A percentile compares a stretch with the other conserved stretches of the same genome.
phyloP scores from a whole-genome alignment of 2,329 filamentous ascomycete species.

The Cladorrhinum sp. region DNA sequence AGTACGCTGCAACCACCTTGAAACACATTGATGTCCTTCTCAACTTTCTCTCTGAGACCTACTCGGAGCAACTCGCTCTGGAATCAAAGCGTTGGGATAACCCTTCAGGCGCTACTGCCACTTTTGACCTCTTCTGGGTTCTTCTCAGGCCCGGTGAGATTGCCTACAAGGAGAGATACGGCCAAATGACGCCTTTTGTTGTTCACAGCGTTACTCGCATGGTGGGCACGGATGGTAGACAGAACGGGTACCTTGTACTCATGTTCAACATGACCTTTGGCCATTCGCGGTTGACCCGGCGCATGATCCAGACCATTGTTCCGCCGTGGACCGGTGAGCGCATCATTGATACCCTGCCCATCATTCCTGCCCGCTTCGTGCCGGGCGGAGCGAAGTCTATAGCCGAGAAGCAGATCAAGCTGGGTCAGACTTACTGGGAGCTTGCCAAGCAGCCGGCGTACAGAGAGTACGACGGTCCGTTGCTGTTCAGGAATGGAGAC shows the following conservation, averaged over 20 bases:
- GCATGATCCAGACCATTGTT: conserved; percentile 38
- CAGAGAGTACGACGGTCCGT: conserved; percentile 44
- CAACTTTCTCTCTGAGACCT: conserved; percentile 40
- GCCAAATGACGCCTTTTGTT: conserved; percentile 42
- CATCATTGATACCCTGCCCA: conserved; percentile 38
- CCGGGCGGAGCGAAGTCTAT: conserved; percentile 34
- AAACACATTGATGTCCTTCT: conserved; percentile 47
- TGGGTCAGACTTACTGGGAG: conserved; percentile 48
- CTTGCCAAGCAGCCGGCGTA: conserved; percentile 45
- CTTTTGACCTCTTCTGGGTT: conserved; percentile 46
- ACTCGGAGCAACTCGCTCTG: conserved; percentile 37
- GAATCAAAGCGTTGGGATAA: conserved; percentile 41
- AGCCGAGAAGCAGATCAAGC: conserved; percentile 37
- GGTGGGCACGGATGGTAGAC: conserved; percentile 1
- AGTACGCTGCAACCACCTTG: conserved; percentile 40
- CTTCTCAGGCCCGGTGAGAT: conserved; percentile 45
- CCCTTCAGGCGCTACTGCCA: conserved; percentile 37
- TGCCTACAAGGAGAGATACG: conserved; percentile 41
- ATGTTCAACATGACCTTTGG: conserved; percentile 43
- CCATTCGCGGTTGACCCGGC: conserved; percentile 35
- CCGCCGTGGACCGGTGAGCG: conserved; percentile 44
- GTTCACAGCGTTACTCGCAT: conserved; percentile 34
- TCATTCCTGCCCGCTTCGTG: conserved; percentile 45
- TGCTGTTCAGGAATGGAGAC: conserved; percentile 34
- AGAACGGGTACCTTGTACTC: conserved; percentile 29